phyloP scores from a whole-genome alignment of 2,329 filamentous ascomycete genomes.

The Pseudopyrenochaeta lycopersici region DNA sequence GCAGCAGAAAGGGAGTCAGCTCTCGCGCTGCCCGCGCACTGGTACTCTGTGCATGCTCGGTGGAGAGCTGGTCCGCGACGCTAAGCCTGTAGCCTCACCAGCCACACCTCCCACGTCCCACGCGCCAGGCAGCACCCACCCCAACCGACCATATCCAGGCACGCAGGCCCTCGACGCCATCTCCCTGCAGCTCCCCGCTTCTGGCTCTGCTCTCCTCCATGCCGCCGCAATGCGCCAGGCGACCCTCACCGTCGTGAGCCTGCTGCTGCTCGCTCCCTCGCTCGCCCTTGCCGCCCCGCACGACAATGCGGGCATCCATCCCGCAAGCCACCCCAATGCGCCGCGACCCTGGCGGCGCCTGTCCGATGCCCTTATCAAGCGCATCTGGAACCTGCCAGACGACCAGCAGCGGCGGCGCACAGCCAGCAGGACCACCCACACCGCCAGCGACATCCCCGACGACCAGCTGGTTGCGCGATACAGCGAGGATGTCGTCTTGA shows the following conservation, averaged over 20 bases:
- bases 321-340: constrained; percentile 22
- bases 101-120: constrained; percentile 18
- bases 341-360: constrained; percentile 48
- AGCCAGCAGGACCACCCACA: not conserved
- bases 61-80: constrained; percentile 11
- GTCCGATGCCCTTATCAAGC: constrained; percentile 46
- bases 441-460: constrained; percentile 12
- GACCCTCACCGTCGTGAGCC: constrained; percentile 33
- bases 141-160: no score
- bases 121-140: not conserved
- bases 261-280: constrained; percentile 42
- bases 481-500: constrained; percentile 83
- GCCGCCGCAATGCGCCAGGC: constrained; percentile 39
- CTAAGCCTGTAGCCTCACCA: not conserved
- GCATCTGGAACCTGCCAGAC: constrained; percentile 40
- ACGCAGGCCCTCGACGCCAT: constrained; percentile 13
- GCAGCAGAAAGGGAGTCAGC: constrained; percentile 1
- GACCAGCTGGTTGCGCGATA: constrained; percentile 62
- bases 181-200: no score
- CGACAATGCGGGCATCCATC: constrained; percentile 20
- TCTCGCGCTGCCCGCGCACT: constrained; percentile 16
- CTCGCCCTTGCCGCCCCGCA: constrained; percentile 44
- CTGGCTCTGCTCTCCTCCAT: not conserved
- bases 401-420: constrained; percentile 19
- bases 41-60: constrained; percentile 12